A percentile compares a stretch with the other conserved stretches of the same genome.
These are phyloP conservation scores for Bipolaris bicolor DNA, from an alignment of 2,329 filamentous ascomycete genomes.

Conservation along the genomic window DNA sequence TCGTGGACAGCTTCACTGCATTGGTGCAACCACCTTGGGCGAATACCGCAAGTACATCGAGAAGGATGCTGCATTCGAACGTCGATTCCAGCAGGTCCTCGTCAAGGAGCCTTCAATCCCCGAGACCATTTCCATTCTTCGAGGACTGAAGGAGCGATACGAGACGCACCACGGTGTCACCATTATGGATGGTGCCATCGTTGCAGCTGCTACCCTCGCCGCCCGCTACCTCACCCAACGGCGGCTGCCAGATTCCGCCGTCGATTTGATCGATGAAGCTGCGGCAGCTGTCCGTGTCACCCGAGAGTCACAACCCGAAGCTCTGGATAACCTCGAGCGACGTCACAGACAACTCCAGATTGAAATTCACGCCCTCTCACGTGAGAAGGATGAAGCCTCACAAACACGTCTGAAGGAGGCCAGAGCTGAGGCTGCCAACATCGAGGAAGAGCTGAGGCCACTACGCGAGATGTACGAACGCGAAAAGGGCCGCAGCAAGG, in stretches of 20 bases:
- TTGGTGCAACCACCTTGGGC: constrained; percentile 91
- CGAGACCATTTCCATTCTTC: constrained; percentile 97
- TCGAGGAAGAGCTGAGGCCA: constrained; percentile 89
- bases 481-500: constrained; percentile 87
- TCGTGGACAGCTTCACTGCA: constrained; percentile 94
- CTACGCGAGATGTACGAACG: constrained; percentile 94
- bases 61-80: constrained; percentile 97
- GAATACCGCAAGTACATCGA: constrained; percentile 99
- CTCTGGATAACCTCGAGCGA: constrained; percentile 92
- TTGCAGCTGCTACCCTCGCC: constrained; percentile 87
- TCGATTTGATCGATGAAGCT: constrained; percentile 95
- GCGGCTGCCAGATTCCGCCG: constrained; percentile 92
- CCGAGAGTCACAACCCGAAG: constrained; percentile 93
- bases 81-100: constrained; percentile 96
- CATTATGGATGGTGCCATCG: constrained; percentile 91
- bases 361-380: constrained; percentile 91
- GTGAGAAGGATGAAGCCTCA: constrained; percentile 94
- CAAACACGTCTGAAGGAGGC: constrained; percentile 81
- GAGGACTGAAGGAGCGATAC: constrained; percentile 96
- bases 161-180: constrained; percentile 98
- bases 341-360: constrained; percentile 91
- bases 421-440: constrained; percentile 89
- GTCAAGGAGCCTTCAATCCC: constrained; percentile 90
- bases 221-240: constrained; percentile 91
- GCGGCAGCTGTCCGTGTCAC: constrained; percentile 95